These are phyloP conservation scores for Termitomyces sp. DNA, from an alignment of 768 basidiomycete species.

Conservation along the genomic window DNA sequence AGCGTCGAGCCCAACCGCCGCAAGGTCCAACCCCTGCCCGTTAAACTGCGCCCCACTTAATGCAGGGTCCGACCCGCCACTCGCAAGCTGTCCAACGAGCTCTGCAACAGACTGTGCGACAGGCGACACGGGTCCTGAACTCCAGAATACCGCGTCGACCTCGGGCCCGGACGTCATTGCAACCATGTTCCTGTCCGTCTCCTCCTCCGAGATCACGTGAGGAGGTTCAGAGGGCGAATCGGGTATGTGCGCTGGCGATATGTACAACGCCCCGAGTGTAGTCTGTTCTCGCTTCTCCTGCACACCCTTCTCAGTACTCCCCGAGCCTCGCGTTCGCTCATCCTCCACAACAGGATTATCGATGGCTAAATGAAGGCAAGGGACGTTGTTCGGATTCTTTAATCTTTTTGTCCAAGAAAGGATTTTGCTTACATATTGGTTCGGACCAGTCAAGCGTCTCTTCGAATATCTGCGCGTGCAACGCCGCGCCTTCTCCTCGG, in stretches of 20 bases:
- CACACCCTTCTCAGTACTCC: conserved; percentile 62
- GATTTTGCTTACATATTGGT: conserved; percentile 63
- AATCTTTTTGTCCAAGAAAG: conserved; percentile 12
- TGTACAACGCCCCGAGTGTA: conserved; percentile 73
- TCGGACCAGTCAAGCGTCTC: conserved; percentile 86
- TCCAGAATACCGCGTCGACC: conserved; percentile 67
- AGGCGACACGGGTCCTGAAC: conserved; percentile 28
- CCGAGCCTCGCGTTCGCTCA: conserved; percentile 51
- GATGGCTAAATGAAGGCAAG: conserved; percentile 41
- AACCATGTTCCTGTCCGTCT: conserved; percentile 58
- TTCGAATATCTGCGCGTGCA: conserved; percentile 82
- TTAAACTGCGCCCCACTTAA: conserved; percentile 31
- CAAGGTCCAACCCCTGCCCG: conserved; percentile 29
- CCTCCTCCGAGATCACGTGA: conserved; percentile 59
- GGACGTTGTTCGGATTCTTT: conserved; percentile 16
- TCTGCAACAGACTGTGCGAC: conserved; percentile 57
- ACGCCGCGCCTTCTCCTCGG: conserved; percentile 80
- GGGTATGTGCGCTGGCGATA: conserved; percentile 67
- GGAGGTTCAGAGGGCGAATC: conserved; percentile 74
- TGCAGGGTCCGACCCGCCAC: conserved; percentile 35
- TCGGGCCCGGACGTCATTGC: conserved; percentile 71
- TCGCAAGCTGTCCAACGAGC: conserved; percentile 61
- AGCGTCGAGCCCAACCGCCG: conserved; percentile 42
- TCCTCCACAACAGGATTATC: conserved; percentile 62
- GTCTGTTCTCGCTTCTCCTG: conserved; percentile 82